These are phyloP conservation scores for Solanum microdontum DNA, from an alignment of 257 asterid species.

Conservation along the genomic window DNA sequence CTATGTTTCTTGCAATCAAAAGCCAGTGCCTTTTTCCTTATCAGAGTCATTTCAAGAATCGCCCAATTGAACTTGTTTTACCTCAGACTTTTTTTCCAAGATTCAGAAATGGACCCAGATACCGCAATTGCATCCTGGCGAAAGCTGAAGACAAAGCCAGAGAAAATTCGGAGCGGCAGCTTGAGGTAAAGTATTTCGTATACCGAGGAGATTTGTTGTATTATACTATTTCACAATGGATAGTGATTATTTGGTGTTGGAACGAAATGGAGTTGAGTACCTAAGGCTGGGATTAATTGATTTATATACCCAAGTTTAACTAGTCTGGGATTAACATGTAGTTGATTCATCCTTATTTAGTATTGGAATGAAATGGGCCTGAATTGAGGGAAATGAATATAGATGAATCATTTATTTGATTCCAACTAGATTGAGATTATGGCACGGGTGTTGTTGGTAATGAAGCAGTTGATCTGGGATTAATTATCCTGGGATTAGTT, in stretches of 20 bases:
- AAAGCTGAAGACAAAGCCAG: neutral
- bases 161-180: neutral
- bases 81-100: neutral
- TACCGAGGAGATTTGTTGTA: too few relatives aligned
- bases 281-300: neutral
- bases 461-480: too few relatives aligned
- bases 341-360: neutral
- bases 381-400: neutral
- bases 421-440: neutral
- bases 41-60: neutral
- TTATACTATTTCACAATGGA: too few relatives aligned
- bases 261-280: neutral
- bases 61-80: neutral
- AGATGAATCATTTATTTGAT: neutral
- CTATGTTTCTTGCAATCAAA: neutral
- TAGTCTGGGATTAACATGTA: neutral
- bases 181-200: neutral
- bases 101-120: neutral
- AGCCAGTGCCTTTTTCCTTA: neutral
- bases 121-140: neutral
- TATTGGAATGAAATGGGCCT: neutral
- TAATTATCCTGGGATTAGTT: too few relatives aligned
- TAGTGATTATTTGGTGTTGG: too few relatives aligned
- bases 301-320: neutral
- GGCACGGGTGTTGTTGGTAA: neutral